Evolutionary conservation across 192 early-diverging fungal genomes (phyloP).

Genomic region (Funneliformis mosseae): DNA sequence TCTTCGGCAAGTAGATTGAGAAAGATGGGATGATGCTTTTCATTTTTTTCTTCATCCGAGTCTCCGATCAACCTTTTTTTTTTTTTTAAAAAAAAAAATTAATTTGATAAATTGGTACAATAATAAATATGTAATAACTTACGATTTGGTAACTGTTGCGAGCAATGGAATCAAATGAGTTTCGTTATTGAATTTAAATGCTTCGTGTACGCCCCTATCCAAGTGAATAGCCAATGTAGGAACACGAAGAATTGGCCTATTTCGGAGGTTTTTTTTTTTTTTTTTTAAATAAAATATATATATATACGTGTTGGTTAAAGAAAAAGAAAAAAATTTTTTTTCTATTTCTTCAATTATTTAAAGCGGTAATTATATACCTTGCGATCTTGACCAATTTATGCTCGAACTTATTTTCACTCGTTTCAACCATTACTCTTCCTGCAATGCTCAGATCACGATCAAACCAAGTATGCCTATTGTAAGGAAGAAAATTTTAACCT

Average conservation of each 20-base stretch:
- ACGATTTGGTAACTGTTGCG: conserved; percentile 67
- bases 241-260: conserved; percentile 87
- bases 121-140: conserved; percentile 25
- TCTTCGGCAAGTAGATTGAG: conserved; percentile 78
- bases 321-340: no score
- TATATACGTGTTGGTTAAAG: no score
- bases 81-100: not conserved
- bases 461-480: conserved; percentile 89
- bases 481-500: not conserved
- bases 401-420: conserved; percentile 56
- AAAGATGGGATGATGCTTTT: conserved; percentile 82
- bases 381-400: conserved; percentile 80
- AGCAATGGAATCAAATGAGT: conserved; percentile 89
- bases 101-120: not conserved
- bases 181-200: conserved; percentile 96
- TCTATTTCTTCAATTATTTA: no score
- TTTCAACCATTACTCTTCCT: conserved; percentile 86
- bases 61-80: conserved; percentile 2
- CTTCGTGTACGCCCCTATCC: conserved; percentile 74
- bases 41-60: conserved; percentile 37
- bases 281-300: no score
- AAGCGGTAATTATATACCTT: conserved; percentile 27
- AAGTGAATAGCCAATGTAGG: conserved; percentile 97
- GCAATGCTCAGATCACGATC: conserved; percentile 96
- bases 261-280: no score